Percentiles rank a stretch among this genome's conserved stretches.
Conservation (phyloP, 2,329 filamentous ascomycete species). For the Dactylellina haptotyla region DNA sequence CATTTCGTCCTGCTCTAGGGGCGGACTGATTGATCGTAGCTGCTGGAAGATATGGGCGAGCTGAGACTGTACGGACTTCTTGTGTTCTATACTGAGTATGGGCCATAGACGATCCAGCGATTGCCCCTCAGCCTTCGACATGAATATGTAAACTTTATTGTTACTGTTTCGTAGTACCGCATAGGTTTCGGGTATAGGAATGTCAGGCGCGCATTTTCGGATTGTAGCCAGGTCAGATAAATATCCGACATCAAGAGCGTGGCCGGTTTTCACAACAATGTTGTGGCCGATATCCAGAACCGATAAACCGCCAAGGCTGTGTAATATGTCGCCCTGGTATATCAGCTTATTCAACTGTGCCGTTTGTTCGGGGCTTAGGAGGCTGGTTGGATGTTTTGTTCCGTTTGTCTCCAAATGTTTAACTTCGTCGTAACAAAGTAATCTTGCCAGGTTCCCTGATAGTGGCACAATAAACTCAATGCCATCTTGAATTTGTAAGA, state of each 20-base stretch:
- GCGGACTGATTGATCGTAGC: slow-evolving; percentile 21
- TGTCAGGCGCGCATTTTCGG: slow-evolving; percentile 9
- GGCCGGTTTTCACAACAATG: slow-evolving; percentile 30
- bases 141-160: slow-evolving; percentile 32
- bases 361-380: not conserved
- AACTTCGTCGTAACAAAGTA: slow-evolving; percentile 2
- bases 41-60: slow-evolving; percentile 24
- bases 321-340: slow-evolving; percentile 2
- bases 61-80: slow-evolving; percentile 11
- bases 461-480: not conserved
- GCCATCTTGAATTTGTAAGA: not conserved
- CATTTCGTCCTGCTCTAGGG: not conserved
- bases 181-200: slow-evolving; percentile 36
- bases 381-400: not conserved
- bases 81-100: slow-evolving; percentile 28
- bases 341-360: not conserved
- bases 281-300: slow-evolving; percentile 17
- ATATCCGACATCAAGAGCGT: slow-evolving; percentile 27
- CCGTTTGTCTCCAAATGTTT: not conserved
- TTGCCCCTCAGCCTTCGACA: slow-evolving; percentile 19
- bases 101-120: slow-evolving; percentile 36
- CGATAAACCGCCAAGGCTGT: slow-evolving; percentile 3
- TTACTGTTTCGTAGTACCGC: slow-evolving; percentile 28
- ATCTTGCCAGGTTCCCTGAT: not conserved
- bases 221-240: slow-evolving; percentile 20